Base-by-base conservation (phyloP, 2,329 filamentous ascomycete genomes). In the Monosporascus sp. region DNA sequence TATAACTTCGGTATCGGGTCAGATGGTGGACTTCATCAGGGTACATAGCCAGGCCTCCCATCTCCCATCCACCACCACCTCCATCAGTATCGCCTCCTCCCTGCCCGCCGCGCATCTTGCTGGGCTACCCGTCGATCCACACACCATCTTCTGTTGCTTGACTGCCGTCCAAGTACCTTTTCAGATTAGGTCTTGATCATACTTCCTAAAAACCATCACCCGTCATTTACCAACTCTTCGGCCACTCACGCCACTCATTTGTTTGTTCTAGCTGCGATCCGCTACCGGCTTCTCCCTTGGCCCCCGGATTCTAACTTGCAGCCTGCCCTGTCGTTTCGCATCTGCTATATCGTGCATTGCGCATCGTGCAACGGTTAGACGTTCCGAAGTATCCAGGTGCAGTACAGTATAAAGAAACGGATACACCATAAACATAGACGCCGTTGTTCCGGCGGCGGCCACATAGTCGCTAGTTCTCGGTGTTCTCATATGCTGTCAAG, bases 41-140 rank as follows among this genome's bases (percentile, higher is more conserved):
- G 4, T 18, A 18, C n/a, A 18, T 11, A n/a, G 22, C 25, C 27
- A 11, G 6, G 22, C 8, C 49, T 18, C 6, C 38, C 18, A 44
- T 39, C n/a, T 7, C 36, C 36, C 22, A 47, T 14, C 25, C 42
- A 45, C 42, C 34, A 22, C 6, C 4, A 46, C 25, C 34, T 37
- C 27, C 41, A 25, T 14, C 24, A 24, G 18, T 18, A 18, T 25
- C 27, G 20, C 27, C 34, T 41, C 51, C 45, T 50, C 52, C 44
- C 56, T 52, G 39, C 52, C 54, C 54, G 57, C 58, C 60, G 31
- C 31, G 31, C 31, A 58, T 54, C 57, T 62, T 42, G 56, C 54
- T 58, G 59, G 55, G 55, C 60, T 63, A 59, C 60, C 62, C 57
- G 62, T 62, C 60, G 60, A 65, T 65, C 63, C 61, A 63, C 60